phyloP scores from a whole-genome alignment of 108 stramenopile species.

The Hondaea fermentalgiana region DNA sequence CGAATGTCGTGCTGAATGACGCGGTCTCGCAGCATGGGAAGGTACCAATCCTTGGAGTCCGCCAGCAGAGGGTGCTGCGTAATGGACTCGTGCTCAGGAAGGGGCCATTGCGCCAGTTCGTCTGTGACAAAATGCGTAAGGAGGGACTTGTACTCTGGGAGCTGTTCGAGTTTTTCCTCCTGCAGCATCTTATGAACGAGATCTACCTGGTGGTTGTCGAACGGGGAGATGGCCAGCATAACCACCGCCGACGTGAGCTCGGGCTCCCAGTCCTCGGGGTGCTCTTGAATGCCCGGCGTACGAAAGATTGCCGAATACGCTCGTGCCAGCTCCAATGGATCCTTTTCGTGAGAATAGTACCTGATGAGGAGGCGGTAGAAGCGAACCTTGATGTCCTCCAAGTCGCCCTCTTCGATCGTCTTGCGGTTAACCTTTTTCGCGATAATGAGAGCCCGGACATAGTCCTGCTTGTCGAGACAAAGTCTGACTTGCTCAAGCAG shows the following conservation, averaged over 20 bases:
- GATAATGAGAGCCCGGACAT: constrained; percentile 83
- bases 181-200: constrained; percentile 72
- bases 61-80: neutral
- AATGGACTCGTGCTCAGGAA: neutral
- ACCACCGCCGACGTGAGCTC: constrained; percentile 74
- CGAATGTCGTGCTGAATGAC: constrained; percentile 97
- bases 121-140: neutral
- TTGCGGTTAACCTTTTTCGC: constrained; percentile 85
- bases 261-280: constrained; percentile 59
- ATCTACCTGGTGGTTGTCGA: constrained; percentile 74
- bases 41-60: constrained; percentile 8
- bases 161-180: constrained; percentile 63
- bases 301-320: constrained; percentile 80
- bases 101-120: neutral
- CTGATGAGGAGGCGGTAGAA: constrained; percentile 78
- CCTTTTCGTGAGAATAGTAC: constrained; percentile 77
- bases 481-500: constrained; percentile 96
- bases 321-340: constrained; percentile 79
- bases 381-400: constrained; percentile 77
- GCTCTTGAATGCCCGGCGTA: constrained; percentile 46
- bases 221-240: constrained; percentile 69
- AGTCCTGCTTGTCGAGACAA: constrained; percentile 83
- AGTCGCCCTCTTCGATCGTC: constrained; percentile 71
- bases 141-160: neutral
- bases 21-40: constrained; percentile 63